Percentiles rank a stretch among this genome's conserved stretches.
phyloP scores from a whole-genome alignment of 177 flowering plant species.

The Vitis hybrid region DNA sequence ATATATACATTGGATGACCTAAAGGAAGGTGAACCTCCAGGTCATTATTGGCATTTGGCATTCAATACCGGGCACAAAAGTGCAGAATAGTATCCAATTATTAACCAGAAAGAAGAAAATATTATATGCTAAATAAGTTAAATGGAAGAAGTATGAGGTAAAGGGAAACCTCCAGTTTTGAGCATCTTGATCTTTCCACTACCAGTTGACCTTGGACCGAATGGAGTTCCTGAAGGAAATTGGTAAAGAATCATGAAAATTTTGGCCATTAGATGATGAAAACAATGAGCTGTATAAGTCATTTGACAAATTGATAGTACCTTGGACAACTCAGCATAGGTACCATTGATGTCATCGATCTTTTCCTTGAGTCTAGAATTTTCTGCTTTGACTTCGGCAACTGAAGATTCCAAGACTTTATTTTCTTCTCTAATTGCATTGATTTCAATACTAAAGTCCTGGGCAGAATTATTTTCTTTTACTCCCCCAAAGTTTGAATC shows the following conservation, averaged over 20 bases:
- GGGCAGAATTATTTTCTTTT: slow-evolving; percentile 22
- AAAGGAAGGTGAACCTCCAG: too few species aligned
- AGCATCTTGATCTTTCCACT: slow-evolving; percentile 89
- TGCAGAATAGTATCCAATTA: background rate
- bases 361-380: slow-evolving; percentile 54
- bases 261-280: background rate
- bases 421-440: slow-evolving; percentile 48
- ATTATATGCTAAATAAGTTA: background rate
- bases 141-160: background rate
- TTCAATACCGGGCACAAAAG: too few species aligned
- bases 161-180: slow-evolving; percentile 74
- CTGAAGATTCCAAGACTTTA: slow-evolving; percentile 42
- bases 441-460: slow-evolving; percentile 32
- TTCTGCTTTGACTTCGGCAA: slow-evolving; percentile 48
- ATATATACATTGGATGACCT: too few species aligned
- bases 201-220: slow-evolving; percentile 87
- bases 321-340: slow-evolving; percentile 74
- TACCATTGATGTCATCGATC: slow-evolving; percentile 58
- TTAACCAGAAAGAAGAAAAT: background rate
- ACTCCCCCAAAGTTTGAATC: slow-evolving; percentile 26
- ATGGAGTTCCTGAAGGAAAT: slow-evolving; percentile 62
- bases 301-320: slow-evolving; percentile 28
- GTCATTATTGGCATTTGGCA: too few species aligned
- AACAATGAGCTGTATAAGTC: background rate
- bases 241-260: slow-evolving; percentile 8